Percentiles rank a stretch among this genome's conserved stretches.
Conservation (phyloP, 306 rosid genomes). For the Quercus mongolica region DNA sequence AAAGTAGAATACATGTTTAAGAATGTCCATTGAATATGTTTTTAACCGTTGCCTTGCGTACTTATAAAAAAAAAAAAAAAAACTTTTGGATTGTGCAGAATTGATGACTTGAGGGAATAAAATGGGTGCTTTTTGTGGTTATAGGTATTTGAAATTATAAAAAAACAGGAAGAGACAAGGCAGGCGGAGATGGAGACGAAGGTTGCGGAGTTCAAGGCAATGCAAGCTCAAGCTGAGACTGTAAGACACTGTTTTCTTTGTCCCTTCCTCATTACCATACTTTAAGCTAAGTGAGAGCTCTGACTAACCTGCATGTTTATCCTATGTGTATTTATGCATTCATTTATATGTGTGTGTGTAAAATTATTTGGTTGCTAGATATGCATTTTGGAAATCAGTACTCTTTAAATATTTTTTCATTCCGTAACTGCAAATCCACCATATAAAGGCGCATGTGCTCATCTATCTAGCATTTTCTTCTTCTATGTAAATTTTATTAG, state of each 20-base stretch:
- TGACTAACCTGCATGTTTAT: background rate
- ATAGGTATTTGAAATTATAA: constrained; percentile 63
- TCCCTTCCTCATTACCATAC: background rate
- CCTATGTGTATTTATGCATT: background rate
- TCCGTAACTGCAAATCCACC: background rate
- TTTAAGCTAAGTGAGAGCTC: background rate
- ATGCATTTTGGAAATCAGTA: too few relatives aligned
- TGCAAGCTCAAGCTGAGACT: constrained; percentile 76
- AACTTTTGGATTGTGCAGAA: background rate
- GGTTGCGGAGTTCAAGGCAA: constrained; percentile 66
- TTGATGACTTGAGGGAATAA: background rate
- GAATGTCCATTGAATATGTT: background rate
- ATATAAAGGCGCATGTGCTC: background rate
- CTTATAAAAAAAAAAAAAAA: too few relatives aligned
- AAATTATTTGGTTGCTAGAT: too few relatives aligned
- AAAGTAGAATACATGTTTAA: background rate
- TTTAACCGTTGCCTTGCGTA: background rate
- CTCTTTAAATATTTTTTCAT: background rate
- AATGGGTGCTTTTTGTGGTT: background rate
- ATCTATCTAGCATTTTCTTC: background rate
- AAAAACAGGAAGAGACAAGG: constrained; percentile 80
- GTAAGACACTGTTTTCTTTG: constrained; percentile 37
- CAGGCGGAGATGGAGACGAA: constrained; percentile 62
- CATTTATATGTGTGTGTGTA: too few relatives aligned
- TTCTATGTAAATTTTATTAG: background rate